Evolutionary conservation across 2,329 filamentous ascomycete genomes (phyloP).

Genomic region (Podosphaera aphanis): DNA sequence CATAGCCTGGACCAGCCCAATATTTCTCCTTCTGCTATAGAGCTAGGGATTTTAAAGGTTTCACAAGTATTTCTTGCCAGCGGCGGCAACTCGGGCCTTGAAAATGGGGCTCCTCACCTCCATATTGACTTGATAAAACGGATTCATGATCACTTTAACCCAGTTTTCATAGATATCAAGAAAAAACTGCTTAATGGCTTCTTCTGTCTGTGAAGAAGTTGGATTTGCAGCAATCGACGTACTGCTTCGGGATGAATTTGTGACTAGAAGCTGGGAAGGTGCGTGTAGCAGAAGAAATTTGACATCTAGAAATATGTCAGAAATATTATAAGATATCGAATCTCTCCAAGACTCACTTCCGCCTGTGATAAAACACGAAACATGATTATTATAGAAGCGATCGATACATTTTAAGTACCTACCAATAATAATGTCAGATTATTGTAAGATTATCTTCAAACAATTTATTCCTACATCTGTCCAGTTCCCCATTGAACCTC

Average conservation of each 20-base stretch:
- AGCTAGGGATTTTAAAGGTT: not conserved
- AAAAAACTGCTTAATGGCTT: slow-evolving; percentile 89
- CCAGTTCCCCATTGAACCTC: slow-evolving; percentile 84
- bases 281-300: slow-evolving; percentile 90
- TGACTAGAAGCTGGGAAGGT: slow-evolving; percentile 29
- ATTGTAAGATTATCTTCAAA: slow-evolving; percentile 1
- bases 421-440: not conserved
- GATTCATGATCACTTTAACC: slow-evolving; percentile 92
- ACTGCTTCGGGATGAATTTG: slow-evolving; percentile 27
- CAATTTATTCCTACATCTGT: slow-evolving; percentile 38
- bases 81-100: slow-evolving; percentile 54
- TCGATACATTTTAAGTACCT: slow-evolving; percentile 95
- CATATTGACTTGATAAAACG: slow-evolving; percentile 74
- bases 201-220: slow-evolving; percentile 72
- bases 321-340: not conserved
- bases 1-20: too few species aligned
- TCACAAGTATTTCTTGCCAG: slow-evolving; percentile 77
- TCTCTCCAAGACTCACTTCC: slow-evolving; percentile 26
- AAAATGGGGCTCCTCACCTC: slow-evolving; percentile 75
- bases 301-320: slow-evolving; percentile 26
- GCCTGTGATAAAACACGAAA: slow-evolving; percentile 83
- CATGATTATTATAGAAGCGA: slow-evolving; percentile 87
- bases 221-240: slow-evolving; percentile 67
- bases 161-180: slow-evolving; percentile 87
- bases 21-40: not conserved